Percentiles rank a stretch among this genome's conserved stretches.
These are phyloP conservation scores for Tremella yokohamensis DNA, from an alignment of 768 basidiomycete genomes.

Conservation along the genomic window DNA sequence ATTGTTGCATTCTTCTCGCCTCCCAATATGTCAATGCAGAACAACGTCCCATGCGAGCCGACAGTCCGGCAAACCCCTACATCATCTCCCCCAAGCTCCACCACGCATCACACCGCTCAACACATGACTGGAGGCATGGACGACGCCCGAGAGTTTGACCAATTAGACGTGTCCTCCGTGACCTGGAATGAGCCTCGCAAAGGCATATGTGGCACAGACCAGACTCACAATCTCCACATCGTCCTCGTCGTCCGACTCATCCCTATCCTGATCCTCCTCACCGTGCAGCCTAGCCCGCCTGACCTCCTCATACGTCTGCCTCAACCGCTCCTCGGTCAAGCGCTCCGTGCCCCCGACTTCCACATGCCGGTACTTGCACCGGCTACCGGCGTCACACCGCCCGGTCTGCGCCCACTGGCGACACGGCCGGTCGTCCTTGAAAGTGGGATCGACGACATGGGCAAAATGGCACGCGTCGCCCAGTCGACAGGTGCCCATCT, in stretches of 20 bases:
- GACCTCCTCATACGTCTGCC: constrained; percentile 18
- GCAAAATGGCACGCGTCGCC: constrained; percentile 50
- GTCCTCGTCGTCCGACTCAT: constrained; percentile 41
- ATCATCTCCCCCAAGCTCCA: too few relatives aligned
- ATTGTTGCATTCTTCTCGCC: too few relatives aligned
- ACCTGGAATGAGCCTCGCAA: too few relatives aligned
- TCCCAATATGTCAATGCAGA: too few relatives aligned
- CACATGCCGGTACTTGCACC: constrained; percentile 1
- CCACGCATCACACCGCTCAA: too few relatives aligned
- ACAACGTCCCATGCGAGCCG: too few relatives aligned
- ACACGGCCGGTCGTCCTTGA: background rate
- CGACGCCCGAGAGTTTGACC: too few relatives aligned
- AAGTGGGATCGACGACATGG: constrained; percentile 30
- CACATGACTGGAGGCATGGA: too few relatives aligned
- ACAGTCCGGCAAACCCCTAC: too few relatives aligned
- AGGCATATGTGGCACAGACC: too few relatives aligned
- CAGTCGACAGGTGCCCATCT: constrained; percentile 36
- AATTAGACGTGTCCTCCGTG: too few relatives aligned
- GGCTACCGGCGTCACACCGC: background rate
- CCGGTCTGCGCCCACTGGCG: constrained; percentile 1
- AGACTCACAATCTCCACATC: constrained; percentile 48
- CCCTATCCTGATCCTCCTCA: constrained; percentile 13
- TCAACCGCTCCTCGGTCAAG: constrained; percentile 25
- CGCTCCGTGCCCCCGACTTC: constrained; percentile 3
- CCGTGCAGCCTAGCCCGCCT: constrained; percentile 1